Conservation (phyloP, 768 basidiomycete species). For the Exidia glandulosa region DNA sequence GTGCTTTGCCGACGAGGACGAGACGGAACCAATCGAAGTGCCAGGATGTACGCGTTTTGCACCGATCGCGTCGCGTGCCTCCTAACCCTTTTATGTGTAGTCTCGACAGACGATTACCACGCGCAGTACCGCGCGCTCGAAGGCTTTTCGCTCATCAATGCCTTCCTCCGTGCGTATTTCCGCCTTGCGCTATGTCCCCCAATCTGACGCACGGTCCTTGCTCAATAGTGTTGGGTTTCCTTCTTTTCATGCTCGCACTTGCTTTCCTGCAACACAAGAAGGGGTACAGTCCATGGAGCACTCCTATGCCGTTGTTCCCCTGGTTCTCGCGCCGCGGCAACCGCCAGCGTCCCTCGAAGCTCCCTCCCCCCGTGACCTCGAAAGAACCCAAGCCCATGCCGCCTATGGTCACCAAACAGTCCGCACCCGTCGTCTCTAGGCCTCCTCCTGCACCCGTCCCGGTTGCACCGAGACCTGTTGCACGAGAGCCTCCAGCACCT, state of each 20-base stretch:
- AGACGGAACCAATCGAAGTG: constrained; percentile 42
- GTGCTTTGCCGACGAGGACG: constrained; percentile 49
- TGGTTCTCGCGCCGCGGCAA: constrained; percentile 39
- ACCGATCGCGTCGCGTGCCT: background rate
- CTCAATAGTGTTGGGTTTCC: constrained; percentile 36
- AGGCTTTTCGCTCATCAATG: constrained; percentile 71
- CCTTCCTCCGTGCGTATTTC: constrained; percentile 45
- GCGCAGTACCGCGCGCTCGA: constrained; percentile 81
- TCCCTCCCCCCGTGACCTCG: constrained; percentile 3
- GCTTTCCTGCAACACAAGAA: constrained; percentile 31
- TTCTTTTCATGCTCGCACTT: constrained; percentile 34
- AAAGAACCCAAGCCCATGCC: background rate
- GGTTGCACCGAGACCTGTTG: constrained; percentile 13
- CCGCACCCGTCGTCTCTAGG: constrained; percentile 11
- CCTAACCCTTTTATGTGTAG: constrained; percentile 24
- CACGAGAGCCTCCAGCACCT: background rate
- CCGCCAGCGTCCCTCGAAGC: constrained; percentile 15
- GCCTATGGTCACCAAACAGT: background rate
- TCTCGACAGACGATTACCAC: constrained; percentile 77
- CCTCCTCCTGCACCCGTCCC: constrained; percentile 33
- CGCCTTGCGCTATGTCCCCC: constrained; percentile 1
- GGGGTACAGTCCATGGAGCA: constrained; percentile 52
- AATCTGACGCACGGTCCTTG: constrained; percentile 21
- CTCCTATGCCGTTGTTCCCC: constrained; percentile 57
- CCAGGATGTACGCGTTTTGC: constrained; percentile 48